Base-by-base conservation (phyloP, 371 early-diverging fungal genomes). In the Nematocida homosporus region DNA sequence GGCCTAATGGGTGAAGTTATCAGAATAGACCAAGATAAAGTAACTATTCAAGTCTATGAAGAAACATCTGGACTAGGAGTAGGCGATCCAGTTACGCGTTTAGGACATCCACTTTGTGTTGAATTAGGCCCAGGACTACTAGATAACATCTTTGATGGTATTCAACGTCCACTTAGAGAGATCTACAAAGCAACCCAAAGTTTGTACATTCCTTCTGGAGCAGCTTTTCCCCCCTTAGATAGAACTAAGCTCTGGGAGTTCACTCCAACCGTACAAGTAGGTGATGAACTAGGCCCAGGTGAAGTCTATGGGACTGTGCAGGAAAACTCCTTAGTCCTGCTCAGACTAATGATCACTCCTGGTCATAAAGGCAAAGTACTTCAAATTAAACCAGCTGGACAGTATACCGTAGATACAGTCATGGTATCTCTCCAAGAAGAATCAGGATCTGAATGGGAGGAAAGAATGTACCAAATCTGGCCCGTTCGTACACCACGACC, bases 31-130 rank as follows among this genome's bases (percentile, higher is more conserved):
- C 90, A 90, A 66, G 95, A 96, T 85, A 94, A 93, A 86, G 92
- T 93, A 20, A 97, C 98, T 34, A 91, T 99, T 77, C 98, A 99
- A 86, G 98, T 99, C 25, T 99, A 99, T 87, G 99, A 99, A 84
- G 99, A 99, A 86, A 99, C 99, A 60, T 23, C 18, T 76, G 99
- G 99, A 81, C 86, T 99, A 66, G 93, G 92, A 34, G 93, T 97
- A 29, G 96, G 96, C 48, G 99, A 99, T 87, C 94, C 94, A 8
- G 97, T 99, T 52, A 86, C 93, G 38, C 87, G 91, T 83, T 93
- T 97, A 27, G 94, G 95, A 60, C 92, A 92, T 82, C 98, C 98
- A 44, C 85, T 99, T 61, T 97, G 96, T 20, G 97, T 95, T 37
- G 98, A 99, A 85, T 87, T 99, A 35, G 99, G 99, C 25, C 99